phyloP scores from a whole-genome alignment of 1,139 yeast genomes.

The Taiozyma sp. region DNA sequence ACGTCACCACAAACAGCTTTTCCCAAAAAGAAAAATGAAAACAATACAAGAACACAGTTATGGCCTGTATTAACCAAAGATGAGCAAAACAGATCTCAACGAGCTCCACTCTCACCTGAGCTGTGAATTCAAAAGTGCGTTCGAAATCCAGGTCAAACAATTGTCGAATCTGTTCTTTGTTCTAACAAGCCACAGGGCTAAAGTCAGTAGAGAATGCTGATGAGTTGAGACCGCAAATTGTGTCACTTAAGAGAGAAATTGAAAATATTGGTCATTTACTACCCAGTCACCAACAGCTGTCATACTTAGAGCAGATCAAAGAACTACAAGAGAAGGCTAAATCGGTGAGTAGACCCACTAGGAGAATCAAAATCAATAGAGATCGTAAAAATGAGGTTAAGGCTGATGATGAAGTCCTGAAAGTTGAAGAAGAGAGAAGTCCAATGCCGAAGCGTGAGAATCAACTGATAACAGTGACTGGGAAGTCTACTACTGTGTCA shows the following conservation, averaged over 20 bases:
- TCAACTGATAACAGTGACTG: neutral
- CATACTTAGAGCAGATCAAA: conserved; percentile 9
- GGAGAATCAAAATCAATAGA: conserved; percentile 8
- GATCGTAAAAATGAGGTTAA: neutral
- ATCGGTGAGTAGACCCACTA: neutral
- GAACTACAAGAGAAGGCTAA: conserved; percentile 1
- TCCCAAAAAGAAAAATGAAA: neutral
- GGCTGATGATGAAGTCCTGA: neutral
- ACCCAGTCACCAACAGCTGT: conserved; percentile 10
- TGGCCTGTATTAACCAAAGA: neutral
- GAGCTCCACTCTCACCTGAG: neutral
- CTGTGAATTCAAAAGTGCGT: neutral
- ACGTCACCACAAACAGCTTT: too few species aligned
- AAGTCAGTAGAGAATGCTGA: neutral
- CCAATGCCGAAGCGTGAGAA: neutral
- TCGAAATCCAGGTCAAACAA: neutral
- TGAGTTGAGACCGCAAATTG: neutral
- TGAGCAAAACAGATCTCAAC: neutral
- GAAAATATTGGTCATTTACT: conserved; percentile 9
- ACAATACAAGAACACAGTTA: neutral
- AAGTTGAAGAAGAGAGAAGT: neutral
- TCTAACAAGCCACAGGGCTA: neutral
- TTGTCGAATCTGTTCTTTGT: neutral
- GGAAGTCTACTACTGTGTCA: neutral
- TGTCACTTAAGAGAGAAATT: conserved; percentile 4